Base-by-base conservation (phyloP, 805 yeast species). In the Torulaspora delbrueckii region DNA sequence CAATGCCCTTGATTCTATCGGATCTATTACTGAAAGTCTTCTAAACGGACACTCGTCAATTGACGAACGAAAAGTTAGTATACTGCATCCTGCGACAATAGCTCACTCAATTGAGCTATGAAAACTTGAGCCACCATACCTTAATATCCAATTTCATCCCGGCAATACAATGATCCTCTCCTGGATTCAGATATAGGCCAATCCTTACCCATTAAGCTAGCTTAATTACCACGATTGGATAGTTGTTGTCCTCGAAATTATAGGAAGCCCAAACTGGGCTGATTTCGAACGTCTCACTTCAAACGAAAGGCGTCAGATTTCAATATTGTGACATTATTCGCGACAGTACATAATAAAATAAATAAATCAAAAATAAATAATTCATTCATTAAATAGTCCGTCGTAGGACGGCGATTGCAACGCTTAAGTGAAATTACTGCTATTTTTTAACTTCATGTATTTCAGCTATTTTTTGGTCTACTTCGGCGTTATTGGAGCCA, bases 1-100 rank as follows among this genome's bases (percentile, higher is more conserved):
- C 99, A 62, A 93, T 84, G 40, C 96, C 97, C 69, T 93, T 93
- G 65, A 93, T 97, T 67, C 99, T 83, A 67, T 90, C 97, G 32
- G 97, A 84, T 60, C 96, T 86, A 52, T 93, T 80, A 56, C 88
- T 84, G 69, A 90, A 86, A 59, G 83, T 83, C 73, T 86, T 87
- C 78, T 84, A 63, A 16, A 24, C n/a, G 16, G 9, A 36, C 32
- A 34, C 31, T 19, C 25, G 23, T 27, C 41, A 18, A 23, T 9
- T 9, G 38, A 38, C 19, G 12, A 18, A 19, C 6, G 26, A 9
- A 10, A n/a, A 9, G 48, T 45, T 37, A 45, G 48, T 45, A 45
- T 35, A 42, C 12, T 8, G 22, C 30, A 19, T 19, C 5, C 22
- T 19, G 22, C 3, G 22, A 19, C 22, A 4, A 5, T 7, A 16